These are phyloP conservation scores for Pisolithus marmoratus DNA, from an alignment of 768 basidiomycete genomes.

Conservation along the genomic window DNA sequence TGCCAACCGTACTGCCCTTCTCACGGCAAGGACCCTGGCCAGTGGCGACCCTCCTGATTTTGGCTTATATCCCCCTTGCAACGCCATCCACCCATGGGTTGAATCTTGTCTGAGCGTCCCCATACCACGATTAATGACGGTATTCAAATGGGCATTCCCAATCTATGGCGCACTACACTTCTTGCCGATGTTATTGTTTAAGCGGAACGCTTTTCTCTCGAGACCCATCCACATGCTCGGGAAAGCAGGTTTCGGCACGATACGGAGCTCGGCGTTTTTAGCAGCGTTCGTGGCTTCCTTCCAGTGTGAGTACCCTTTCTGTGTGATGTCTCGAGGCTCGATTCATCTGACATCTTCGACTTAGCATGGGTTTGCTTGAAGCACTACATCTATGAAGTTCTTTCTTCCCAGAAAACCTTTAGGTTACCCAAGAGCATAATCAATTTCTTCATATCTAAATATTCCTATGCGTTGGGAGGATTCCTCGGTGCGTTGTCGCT, in stretches of 20 bases:
- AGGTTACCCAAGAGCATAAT: conserved; percentile 43
- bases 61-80: conserved; percentile 58
- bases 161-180: conserved; percentile 89
- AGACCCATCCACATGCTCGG: conserved; percentile 64
- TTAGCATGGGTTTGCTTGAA: conserved; percentile 67
- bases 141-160: conserved; percentile 79
- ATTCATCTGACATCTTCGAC: background rate
- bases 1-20: conserved; percentile 44
- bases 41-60: conserved; percentile 32
- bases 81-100: conserved; percentile 68
- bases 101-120: conserved; percentile 45
- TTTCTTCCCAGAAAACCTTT: conserved; percentile 33
- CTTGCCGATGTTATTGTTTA: conserved; percentile 81
- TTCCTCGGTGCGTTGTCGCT: conserved; percentile 70
- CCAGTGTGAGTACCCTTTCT: conserved; percentile 49
- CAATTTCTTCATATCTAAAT: conserved; percentile 58
- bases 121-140: conserved; percentile 61
- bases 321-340: background rate
- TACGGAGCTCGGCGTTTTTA: conserved; percentile 83
- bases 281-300: conserved; percentile 78
- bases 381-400: conserved; percentile 46
- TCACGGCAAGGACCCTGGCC: conserved; percentile 36
- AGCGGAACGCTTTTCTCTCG: conserved; percentile 56
- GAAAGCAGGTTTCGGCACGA: conserved; percentile 62
- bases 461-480: conserved; percentile 71